phyloP scores from a whole-genome alignment of 305 asterid species.

The Coffea humblotiana region DNA sequence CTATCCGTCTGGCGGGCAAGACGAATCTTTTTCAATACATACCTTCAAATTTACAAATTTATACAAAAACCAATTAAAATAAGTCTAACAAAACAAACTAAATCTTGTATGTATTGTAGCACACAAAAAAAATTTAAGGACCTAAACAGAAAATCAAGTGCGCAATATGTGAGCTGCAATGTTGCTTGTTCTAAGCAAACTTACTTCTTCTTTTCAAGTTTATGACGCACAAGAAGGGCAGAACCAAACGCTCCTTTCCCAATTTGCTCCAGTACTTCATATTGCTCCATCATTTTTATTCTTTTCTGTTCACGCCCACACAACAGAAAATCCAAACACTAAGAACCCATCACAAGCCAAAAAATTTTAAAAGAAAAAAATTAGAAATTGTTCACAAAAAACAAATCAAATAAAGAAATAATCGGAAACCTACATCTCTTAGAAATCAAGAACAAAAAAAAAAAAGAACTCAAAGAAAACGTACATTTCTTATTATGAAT shows the following conservation, averaged over 20 bases:
- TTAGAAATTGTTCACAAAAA: no score
- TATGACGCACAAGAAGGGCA: conserved; percentile 85
- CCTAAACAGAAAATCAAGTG: not conserved
- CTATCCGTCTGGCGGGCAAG: conserved; percentile 96
- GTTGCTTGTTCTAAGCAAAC: conserved; percentile 18
- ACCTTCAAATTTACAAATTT: conserved; percentile 43
- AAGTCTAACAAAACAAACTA: not conserved
- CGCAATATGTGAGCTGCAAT: not conserved
- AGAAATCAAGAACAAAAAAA: not conserved
- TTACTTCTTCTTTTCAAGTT: conserved; percentile 83
- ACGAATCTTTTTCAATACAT: conserved; percentile 89
- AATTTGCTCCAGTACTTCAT: conserved; percentile 85
- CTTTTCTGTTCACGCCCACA: conserved; percentile 10
- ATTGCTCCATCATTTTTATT: conserved; percentile 62
- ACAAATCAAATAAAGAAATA: not conserved
- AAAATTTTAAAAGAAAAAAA: not conserved
- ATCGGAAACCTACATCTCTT: no score
- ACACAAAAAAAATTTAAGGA: not conserved
- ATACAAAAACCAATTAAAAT: conserved; percentile 20
- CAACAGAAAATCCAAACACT: not conserved
- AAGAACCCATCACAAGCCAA: not conserved
- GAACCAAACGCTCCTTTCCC: conserved; percentile 97
- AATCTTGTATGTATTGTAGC: not conserved
- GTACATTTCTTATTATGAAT: not conserved
- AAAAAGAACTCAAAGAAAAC: not conserved